These are phyloP conservation scores for Simmondsia chinensis DNA, from an alignment of 148 eudicot species.

Conservation along the genomic window DNA sequence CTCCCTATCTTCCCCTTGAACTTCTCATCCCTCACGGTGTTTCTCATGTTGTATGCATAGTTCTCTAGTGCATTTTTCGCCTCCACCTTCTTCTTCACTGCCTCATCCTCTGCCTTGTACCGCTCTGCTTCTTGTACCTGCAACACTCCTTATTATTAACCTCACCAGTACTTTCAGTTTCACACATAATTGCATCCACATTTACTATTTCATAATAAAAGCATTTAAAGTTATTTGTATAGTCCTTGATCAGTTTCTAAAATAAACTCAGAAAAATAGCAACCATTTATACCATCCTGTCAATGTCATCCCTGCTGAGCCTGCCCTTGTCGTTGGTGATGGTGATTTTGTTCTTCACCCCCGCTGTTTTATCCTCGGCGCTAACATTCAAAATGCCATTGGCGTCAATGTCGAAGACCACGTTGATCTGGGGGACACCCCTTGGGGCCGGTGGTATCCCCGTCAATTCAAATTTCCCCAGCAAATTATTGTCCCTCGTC, in stretches of 20 bases:
- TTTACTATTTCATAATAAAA: too few relatives aligned
- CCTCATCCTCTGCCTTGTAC: conserved; percentile 33
- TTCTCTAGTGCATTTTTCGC: conserved; percentile 22
- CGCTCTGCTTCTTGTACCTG: conserved; percentile 24
- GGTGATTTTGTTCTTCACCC: conserved; percentile 32
- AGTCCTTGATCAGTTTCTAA: too few relatives aligned
- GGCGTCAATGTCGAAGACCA: conserved; percentile 23
- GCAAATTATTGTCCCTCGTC: conserved; percentile 19
- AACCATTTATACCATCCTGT: conserved; percentile 31
- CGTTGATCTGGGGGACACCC: conserved; percentile 32
- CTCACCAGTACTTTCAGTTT: too few relatives aligned
- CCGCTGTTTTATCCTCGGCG: conserved; percentile 28
- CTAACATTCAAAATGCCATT: conserved; percentile 26
- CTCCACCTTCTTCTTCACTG: conserved; percentile 28
- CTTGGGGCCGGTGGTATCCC: conserved; percentile 32
- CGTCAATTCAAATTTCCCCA: conserved; percentile 24
- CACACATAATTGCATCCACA: too few relatives aligned
- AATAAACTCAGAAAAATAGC: too few relatives aligned
- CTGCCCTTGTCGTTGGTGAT: conserved; percentile 31
- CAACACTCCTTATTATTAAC: too few relatives aligned
- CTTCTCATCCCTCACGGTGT: conserved; percentile 26
- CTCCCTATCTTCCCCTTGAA: conserved; percentile 10
- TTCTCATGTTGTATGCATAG: too few relatives aligned
- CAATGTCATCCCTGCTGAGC: conserved; percentile 28
- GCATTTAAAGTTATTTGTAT: too few relatives aligned